A percentile compares a stretch with the other conserved stretches of the same genome.
These are phyloP conservation scores for Lupinus albus DNA, from an alignment of 306 rosid species.

Conservation along the genomic window DNA sequence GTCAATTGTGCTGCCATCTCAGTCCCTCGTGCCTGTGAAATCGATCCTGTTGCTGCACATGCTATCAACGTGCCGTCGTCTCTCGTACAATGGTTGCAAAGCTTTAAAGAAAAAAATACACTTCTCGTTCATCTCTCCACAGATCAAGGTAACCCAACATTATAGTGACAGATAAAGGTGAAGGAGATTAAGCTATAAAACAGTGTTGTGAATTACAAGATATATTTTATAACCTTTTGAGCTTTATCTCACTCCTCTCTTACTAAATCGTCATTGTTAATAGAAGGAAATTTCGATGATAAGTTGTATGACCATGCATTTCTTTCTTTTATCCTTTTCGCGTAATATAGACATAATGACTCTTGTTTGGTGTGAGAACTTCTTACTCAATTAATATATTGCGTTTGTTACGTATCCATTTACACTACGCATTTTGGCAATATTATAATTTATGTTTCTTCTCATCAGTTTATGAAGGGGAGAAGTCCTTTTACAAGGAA, in stretches of 20 bases:
- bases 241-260: background rate
- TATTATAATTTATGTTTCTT: constrained; percentile 38
- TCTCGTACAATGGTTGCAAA: constrained; percentile 72
- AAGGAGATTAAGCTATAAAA: constrained; percentile 8
- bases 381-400: constrained; percentile 13
- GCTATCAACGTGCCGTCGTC: constrained; percentile 82
- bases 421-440: constrained; percentile 32
- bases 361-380: constrained; percentile 1
- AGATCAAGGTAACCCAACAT: constrained; percentile 72
- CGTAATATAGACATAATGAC: constrained; percentile 4
- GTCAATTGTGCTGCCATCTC: constrained; percentile 92
- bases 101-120: constrained; percentile 53
- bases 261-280: background rate
- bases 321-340: background rate
- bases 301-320: background rate
- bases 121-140: constrained; percentile 86
- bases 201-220: background rate
- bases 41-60: constrained; percentile 70
- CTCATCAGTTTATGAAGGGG: constrained; percentile 82
- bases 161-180: constrained; percentile 15
- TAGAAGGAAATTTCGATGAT: background rate
- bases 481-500: constrained; percentile 84
- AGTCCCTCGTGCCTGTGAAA: constrained; percentile 84
- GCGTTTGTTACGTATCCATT: constrained; percentile 13
- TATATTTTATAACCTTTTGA: background rate